phyloP scores from a whole-genome alignment of 2,329 filamentous ascomycete genomes.

The Periconia sp. region DNA sequence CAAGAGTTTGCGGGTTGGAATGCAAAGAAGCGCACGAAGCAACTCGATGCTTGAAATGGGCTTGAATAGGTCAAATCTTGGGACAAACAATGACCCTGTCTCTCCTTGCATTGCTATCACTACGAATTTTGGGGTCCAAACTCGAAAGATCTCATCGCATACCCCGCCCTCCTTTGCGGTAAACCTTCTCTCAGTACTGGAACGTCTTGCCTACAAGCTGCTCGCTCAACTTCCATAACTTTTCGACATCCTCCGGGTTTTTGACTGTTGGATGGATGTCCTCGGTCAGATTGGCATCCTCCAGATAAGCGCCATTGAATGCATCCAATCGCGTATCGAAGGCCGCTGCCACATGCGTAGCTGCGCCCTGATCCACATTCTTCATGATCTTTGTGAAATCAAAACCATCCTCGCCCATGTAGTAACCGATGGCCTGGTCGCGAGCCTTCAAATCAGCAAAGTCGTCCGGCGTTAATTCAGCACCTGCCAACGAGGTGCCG shows the following conservation, averaged over 20 bases:
- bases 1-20: conserved; percentile 73
- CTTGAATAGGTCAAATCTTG: conserved; percentile 10
- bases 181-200: conserved; percentile 13
- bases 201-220: conserved; percentile 32
- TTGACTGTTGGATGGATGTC: conserved; percentile 21
- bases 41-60: conserved; percentile 56
- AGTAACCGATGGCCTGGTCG: conserved; percentile 23
- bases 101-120: not conserved
- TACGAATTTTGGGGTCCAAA: not conserved
- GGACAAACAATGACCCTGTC: not conserved
- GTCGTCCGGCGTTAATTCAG: conserved; percentile 22
- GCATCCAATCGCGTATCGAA: conserved; percentile 29
- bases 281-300: conserved; percentile 22
- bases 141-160: not conserved
- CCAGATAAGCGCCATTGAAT: conserved; percentile 30
- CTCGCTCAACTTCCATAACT: conserved; percentile 38
- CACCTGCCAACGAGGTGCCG: conserved; percentile 23
- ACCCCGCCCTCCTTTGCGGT: not conserved
- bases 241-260: conserved; percentile 26
- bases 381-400: conserved; percentile 25
- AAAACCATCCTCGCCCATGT: conserved; percentile 8
- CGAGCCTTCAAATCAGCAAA: conserved; percentile 15
- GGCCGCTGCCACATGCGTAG: conserved; percentile 34
- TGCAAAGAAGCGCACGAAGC: conserved; percentile 73
- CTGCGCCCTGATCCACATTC: conserved; percentile 28